Evolutionary conservation across 768 basidiomycete genomes (phyloP).

Genomic region (Psilocybe azurescens): DNA sequence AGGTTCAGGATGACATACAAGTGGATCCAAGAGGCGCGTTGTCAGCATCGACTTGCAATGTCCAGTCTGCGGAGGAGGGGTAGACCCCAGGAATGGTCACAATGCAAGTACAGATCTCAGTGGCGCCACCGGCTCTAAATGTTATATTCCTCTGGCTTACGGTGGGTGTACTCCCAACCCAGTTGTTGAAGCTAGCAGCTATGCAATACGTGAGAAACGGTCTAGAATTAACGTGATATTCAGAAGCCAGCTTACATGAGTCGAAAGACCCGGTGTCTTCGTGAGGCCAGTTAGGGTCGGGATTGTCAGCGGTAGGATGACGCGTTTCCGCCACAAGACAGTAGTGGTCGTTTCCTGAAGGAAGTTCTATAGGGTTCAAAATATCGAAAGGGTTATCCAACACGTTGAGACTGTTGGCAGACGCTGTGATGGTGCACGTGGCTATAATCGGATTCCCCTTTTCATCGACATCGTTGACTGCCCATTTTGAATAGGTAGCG

Average conservation of each 20-base stretch:
- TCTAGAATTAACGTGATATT: no score
- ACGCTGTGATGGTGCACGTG: not conserved
- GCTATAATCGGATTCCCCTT: not conserved
- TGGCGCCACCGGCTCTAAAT: not conserved
- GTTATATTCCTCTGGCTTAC: not conserved
- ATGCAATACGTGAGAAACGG: no score
- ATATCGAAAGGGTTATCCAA: not conserved
- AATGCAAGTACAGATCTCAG: not conserved
- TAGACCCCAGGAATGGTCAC: not conserved
- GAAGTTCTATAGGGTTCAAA: not conserved
- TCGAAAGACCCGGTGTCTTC: not conserved
- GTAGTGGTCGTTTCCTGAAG: conserved; percentile 1
- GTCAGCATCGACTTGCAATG: not conserved
- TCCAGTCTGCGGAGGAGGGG: not conserved
- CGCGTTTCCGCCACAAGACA: not conserved
- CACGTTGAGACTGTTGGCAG: conserved; percentile 1
- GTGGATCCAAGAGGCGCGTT: not conserved
- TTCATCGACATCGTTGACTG: not conserved
- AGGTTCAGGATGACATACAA: not conserved
- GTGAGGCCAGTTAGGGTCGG: conserved; percentile 1
- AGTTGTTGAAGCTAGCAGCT: not conserved
- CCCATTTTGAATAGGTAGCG: not conserved
- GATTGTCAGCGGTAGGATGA: not conserved
- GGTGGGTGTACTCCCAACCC: not conserved
- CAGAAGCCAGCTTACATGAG: not conserved